Conservation (phyloP, 352 stramenopile genomes). For the Phytophthora nicotianae region DNA sequence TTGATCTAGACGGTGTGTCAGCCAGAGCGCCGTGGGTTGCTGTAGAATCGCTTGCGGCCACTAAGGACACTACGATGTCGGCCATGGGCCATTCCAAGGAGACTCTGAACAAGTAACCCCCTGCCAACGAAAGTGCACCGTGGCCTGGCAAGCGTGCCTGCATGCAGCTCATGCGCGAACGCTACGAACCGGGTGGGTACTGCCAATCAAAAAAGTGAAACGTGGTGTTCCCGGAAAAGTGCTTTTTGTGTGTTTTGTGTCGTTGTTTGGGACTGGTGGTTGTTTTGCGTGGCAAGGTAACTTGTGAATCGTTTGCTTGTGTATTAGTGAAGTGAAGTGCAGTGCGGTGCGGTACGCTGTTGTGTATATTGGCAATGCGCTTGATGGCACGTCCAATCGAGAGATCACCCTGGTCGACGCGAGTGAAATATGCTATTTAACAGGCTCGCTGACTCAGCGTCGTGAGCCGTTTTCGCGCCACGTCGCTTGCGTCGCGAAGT, state of each 20-base stretch:
- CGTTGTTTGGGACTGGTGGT: conserved; percentile 8
- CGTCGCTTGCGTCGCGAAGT: conserved; percentile 26
- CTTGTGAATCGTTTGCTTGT: conserved; percentile 28
- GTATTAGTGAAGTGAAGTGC: conserved; percentile 9
- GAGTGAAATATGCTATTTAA: conserved; percentile 37
- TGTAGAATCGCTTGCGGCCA: conserved; percentile 53
- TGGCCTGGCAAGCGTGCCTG: conserved; percentile 15
- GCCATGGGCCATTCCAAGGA: conserved; percentile 41
- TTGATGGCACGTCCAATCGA: conserved; percentile 14
- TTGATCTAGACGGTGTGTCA: conserved; percentile 63
- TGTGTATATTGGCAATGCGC: conserved; percentile 1
- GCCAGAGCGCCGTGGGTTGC: conserved; percentile 73
- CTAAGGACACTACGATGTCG: conserved; percentile 59
- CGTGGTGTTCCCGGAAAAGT: conserved; percentile 23
- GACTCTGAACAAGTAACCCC: conserved; percentile 31
- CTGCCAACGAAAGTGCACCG: conserved; percentile 4
- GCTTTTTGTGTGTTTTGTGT: conserved; percentile 26
- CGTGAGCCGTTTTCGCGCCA: conserved; percentile 20
- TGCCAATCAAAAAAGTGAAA: conserved; percentile 40
- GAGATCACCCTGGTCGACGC: not conserved
- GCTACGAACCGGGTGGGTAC: conserved; percentile 39
- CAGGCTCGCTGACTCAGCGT: conserved; percentile 28
- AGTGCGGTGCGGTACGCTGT: conserved; percentile 11
- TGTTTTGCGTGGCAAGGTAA: conserved; percentile 24
- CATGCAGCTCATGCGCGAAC: conserved; percentile 13